A percentile compares a stretch with the other conserved stretches of the same genome.
phyloP scores from a whole-genome alignment of 345 rosid genomes.

The Populus pruinosa region DNA sequence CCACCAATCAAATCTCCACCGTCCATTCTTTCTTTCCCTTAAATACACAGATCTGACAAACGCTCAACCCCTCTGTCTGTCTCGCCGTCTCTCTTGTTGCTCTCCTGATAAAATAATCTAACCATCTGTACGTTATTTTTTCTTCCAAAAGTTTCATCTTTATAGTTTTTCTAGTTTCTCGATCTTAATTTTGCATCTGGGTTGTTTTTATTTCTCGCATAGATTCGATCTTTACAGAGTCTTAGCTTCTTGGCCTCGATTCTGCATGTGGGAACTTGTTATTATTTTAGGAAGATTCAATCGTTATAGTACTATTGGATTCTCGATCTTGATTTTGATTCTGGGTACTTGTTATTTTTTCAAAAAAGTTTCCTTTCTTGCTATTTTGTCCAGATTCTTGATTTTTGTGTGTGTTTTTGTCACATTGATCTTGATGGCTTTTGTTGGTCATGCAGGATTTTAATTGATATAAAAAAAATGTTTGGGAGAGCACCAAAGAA shows the following conservation, averaged over 20 bases:
- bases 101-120: conserved; percentile 4
- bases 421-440: neutral
- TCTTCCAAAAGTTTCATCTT: neutral
- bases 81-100: conserved; percentile 8
- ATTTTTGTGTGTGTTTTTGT: neutral
- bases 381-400: too few relatives aligned
- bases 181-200: neutral
- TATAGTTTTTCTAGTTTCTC: neutral
- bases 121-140: neutral
- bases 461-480: conserved; percentile 27
- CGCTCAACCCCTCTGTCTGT: neutral
- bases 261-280: neutral
- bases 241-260: neutral
- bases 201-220: neutral
- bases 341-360: neutral
- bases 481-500: conserved; percentile 67
- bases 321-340: neutral
- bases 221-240: neutral
- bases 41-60: neutral
- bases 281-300: neutral
- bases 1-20: conserved; percentile 12
- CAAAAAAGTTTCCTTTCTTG: neutral
- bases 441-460: neutral
- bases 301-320: neutral
- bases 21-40: conserved; percentile 9